Conservation (phyloP, 2,329 filamentous ascomycete genomes). For the Apiospora phragmitis region DNA sequence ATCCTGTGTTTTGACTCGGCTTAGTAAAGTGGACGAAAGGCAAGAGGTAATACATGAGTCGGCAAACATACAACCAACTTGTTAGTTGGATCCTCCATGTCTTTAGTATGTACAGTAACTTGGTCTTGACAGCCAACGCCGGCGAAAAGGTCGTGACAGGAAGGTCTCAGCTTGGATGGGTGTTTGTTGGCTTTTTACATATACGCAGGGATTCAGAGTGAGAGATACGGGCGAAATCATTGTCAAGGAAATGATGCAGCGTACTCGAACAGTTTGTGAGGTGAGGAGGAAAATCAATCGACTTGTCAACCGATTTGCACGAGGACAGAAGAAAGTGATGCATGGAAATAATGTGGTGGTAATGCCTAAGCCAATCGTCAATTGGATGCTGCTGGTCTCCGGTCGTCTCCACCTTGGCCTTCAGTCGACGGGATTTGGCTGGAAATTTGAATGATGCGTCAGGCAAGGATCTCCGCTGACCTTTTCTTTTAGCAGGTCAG, state of each 20-base stretch:
- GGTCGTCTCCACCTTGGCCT: background rate
- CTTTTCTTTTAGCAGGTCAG: too few relatives aligned
- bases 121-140: background rate
- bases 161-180: background rate
- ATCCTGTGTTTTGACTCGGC: conserved; percentile 45
- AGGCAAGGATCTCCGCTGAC: background rate
- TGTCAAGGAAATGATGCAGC: background rate
- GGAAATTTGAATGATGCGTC: background rate
- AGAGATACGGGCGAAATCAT: background rate
- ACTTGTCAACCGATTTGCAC: background rate
- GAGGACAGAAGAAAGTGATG: background rate
- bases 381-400: background rate
- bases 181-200: background rate
- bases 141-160: background rate
- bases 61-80: conserved; percentile 1
- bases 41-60: background rate
- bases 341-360: conserved; percentile 1
- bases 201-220: background rate
- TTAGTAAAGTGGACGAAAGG: background rate
- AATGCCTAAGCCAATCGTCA: background rate
- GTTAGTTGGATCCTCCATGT: conserved; percentile 5
- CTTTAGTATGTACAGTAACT: background rate
- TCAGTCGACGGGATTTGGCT: background rate
- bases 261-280: background rate
- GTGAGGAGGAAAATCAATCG: background rate